Evolutionary conservation across 345 rosid species (phyloP), one percentile per base, ranked within the genome.

Genomic region (Lenwebbia sp.): DNA sequence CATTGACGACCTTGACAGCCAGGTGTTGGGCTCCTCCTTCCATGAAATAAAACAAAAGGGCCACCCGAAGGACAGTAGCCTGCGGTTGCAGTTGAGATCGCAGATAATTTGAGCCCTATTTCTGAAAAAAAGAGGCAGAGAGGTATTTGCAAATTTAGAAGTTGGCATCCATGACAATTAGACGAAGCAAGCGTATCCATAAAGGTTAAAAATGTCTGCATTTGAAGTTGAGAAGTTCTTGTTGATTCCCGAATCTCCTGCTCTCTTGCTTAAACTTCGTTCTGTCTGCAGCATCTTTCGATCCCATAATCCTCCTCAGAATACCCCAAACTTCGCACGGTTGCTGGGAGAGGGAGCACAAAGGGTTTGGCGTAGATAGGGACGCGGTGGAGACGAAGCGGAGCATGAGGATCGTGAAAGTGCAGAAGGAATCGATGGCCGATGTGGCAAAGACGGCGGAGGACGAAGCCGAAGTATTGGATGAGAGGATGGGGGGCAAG

Each of bases 261-360:
- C 54, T 57, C 84, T 21, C 81, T 57, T 82, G 87, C 60, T 56
- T 52, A 82, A 86, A 9, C 60, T 53, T 85, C 54, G 51, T 51
- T 50, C 83, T 58, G 58, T 84, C 75, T 14, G 75, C 75, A 28
- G 22, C 75, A 62, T 62, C 11, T 28, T 62, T 17, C 40, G 0
- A 17, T 15, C 70, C 70, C 0, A 60, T 13, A 60, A n/a, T 60
- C 81, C 90, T 94, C 84, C 90, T 93, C 60, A 92, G 86, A 90
- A 85, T n/a, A 85, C 95, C 91, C n/a, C 94, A 93, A 50, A 90
- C 95, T 52, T 89, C 93, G 40, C 91, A 92, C 22, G 83, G 52
- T 10, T 91, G 88, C 41, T 93, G 93, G 95, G 92, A 91, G 50
- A 90, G 91, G 74, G 94, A 92, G 62, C 91, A 91, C 53, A 91